Evolutionary conservation across 2,329 filamentous ascomycete species (phyloP).

Genomic region (Botrytis hyacinthi): DNA sequence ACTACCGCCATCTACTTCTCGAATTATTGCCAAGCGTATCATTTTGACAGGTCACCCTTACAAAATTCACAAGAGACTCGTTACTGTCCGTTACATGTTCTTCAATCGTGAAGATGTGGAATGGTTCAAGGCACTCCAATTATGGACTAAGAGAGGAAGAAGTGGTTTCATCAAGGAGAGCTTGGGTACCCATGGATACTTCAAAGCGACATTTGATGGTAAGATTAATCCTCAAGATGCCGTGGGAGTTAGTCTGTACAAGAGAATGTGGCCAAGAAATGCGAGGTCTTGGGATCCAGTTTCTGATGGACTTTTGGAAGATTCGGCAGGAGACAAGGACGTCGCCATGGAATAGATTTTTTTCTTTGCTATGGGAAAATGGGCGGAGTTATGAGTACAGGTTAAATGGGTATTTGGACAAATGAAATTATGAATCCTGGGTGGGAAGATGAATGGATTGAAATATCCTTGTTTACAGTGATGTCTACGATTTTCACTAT

Average conservation of each 20-base stretch:
- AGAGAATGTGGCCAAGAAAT: slow-evolving; percentile 76
- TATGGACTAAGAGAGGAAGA: slow-evolving; percentile 89
- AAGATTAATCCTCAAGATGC: slow-evolving; percentile 95
- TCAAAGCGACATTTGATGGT: slow-evolving; percentile 97
- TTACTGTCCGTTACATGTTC: slow-evolving; percentile 99
- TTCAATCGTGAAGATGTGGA: slow-evolving; percentile 93
- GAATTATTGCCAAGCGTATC: slow-evolving; percentile 89
- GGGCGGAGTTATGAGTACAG: slow-evolving; percentile 10
- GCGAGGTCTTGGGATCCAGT: slow-evolving; percentile 44
- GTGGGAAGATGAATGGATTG: background rate
- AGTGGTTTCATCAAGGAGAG: slow-evolving; percentile 92
- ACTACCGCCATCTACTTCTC: slow-evolving; percentile 69
- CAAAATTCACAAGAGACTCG: slow-evolving; percentile 97
- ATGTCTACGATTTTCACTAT: background rate
- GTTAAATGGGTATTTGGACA: slow-evolving; percentile 11
- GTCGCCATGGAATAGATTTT: slow-evolving; percentile 11
- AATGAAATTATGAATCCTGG: slow-evolving; percentile 18
- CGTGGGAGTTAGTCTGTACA: slow-evolving; percentile 85
- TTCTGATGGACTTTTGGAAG: background rate
- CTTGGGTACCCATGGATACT: slow-evolving; percentile 97
- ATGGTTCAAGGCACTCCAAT: slow-evolving; percentile 94
- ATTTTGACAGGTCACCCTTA: slow-evolving; percentile 94
- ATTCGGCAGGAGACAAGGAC: slow-evolving; percentile 6
- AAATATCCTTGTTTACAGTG: background rate
- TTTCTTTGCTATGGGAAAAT: background rate